These are phyloP conservation scores for Pyrenophora tritici-repentis DNA, from an alignment of 2,329 filamentous ascomycete genomes.

Conservation along the genomic window DNA sequence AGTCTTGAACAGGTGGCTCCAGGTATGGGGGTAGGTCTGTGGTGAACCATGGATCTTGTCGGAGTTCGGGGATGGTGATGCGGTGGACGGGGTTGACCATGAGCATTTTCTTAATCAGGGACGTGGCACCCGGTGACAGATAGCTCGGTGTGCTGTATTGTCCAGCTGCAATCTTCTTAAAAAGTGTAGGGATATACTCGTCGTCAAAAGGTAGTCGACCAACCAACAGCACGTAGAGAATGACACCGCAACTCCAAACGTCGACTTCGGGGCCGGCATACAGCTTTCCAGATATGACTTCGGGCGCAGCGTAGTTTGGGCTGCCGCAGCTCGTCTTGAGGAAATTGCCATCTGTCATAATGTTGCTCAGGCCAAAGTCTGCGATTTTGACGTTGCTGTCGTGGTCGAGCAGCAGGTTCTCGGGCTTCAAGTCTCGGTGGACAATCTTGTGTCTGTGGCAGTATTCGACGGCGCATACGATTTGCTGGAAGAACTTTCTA, in stretches of 20 bases:
- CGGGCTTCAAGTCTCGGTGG: slow-evolving; percentile 94
- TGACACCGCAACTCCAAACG: slow-evolving; percentile 96
- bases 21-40: slow-evolving; percentile 86
- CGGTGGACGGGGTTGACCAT: slow-evolving; percentile 94
- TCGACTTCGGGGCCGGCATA: slow-evolving; percentile 98
- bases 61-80: slow-evolving; percentile 91
- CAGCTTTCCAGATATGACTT: slow-evolving; percentile 96
- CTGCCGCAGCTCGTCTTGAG: slow-evolving; percentile 98
- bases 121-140: slow-evolving; percentile 81
- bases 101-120: slow-evolving; percentile 88
- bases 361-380: slow-evolving; percentile 97
- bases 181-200: slow-evolving; percentile 95
- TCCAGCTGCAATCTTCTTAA: slow-evolving; percentile 95
- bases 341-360: slow-evolving; percentile 99
- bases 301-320: slow-evolving; percentile 96
- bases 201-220: slow-evolving; percentile 89
- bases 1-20: slow-evolving; percentile 85
- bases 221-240: slow-evolving; percentile 70
- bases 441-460: slow-evolving; percentile 99
- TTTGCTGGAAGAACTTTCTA: slow-evolving; percentile 98
- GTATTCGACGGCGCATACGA: slow-evolving; percentile 98
- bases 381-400: slow-evolving; percentile 99
- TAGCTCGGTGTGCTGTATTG: slow-evolving; percentile 92
- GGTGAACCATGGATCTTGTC: slow-evolving; percentile 91
- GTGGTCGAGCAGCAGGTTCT: slow-evolving; percentile 93